Conservation (phyloP, 192 early-diverging fungal species). For the Linderina pennispora region DNA sequence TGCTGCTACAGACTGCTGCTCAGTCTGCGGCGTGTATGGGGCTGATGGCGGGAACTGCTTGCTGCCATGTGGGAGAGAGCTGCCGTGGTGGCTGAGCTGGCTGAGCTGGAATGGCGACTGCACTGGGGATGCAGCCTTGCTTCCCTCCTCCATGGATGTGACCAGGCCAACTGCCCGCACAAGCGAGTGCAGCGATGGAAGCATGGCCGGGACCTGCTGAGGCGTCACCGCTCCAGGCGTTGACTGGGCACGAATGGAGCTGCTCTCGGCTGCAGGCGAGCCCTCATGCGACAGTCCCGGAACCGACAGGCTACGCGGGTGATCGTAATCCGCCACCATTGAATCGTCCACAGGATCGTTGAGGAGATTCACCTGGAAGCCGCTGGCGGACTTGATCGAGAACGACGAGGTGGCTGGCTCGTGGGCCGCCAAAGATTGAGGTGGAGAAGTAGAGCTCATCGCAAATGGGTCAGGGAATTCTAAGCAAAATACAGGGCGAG, state of each 20-base stretch:
- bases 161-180: constrained; percentile 3
- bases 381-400: constrained; percentile 10
- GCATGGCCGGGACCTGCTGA: not conserved
- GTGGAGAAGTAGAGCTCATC: no score
- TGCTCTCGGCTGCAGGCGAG: not conserved
- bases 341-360: constrained; percentile 3
- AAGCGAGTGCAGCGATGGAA: constrained; percentile 4
- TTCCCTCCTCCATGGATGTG: not conserved
- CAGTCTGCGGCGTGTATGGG: not conserved
- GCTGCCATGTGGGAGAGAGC: no score
- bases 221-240: constrained; percentile 3
- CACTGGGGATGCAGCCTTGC: no score
- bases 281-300: not conserved
- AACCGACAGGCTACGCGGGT: not conserved
- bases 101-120: no score
- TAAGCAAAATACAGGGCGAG: no score
- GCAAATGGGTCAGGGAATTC: no score
- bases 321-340: constrained; percentile 3
- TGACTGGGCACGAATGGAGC: not conserved
- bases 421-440: no score
- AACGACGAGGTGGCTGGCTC: constrained; percentile 56
- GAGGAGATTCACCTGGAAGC: constrained; percentile 8
- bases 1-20: constrained; percentile 1
- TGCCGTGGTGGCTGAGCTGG: no score
- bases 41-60: not conserved